Percentiles rank a stretch among this genome's conserved stretches.
Evolutionary conservation across 2,329 filamentous ascomycete species (phyloP).

Genomic region (Fusarium robinianum): DNA sequence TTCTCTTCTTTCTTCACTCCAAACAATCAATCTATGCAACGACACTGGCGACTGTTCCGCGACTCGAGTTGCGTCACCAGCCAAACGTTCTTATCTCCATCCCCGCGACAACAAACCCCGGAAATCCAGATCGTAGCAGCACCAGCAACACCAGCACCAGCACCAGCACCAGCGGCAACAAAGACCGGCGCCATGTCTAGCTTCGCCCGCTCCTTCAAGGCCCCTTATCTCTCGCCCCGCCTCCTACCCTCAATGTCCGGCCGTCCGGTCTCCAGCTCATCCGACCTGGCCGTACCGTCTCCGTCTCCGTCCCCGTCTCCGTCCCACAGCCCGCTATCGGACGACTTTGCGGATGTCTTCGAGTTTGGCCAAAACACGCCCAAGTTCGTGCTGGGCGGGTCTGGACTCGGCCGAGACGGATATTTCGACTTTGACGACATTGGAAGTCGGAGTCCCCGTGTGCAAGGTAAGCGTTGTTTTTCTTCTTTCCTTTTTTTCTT

Average conservation of each 20-base stretch:
- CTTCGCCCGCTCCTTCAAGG: slow-evolving; percentile 55
- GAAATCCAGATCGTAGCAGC: slow-evolving; percentile 20
- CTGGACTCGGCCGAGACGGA: slow-evolving; percentile 19
- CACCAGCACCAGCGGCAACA: slow-evolving; percentile 7
- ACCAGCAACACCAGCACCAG: background rate
- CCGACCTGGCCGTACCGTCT: slow-evolving; percentile 47
- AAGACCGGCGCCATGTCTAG: slow-evolving; percentile 48
- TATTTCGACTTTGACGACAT: slow-evolving; percentile 22
- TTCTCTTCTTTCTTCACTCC: no score
- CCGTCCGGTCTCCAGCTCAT: slow-evolving; percentile 53
- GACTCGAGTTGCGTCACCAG: slow-evolving; percentile 27
- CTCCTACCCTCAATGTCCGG: slow-evolving; percentile 51
- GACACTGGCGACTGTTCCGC: slow-evolving; percentile 29
- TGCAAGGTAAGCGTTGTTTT: slow-evolving; percentile 21
- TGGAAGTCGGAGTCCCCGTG: slow-evolving; percentile 12
- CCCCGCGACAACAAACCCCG: slow-evolving; percentile 12
- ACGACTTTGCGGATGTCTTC: slow-evolving; percentile 39
- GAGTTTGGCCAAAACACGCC: slow-evolving; percentile 40
- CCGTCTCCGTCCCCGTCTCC: slow-evolving; percentile 28
- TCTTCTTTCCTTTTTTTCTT: slow-evolving; percentile 15
- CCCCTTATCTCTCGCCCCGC: slow-evolving; percentile 49
- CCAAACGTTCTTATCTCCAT: slow-evolving; percentile 18
- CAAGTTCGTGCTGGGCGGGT: slow-evolving; percentile 16
- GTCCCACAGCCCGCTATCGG: slow-evolving; percentile 38
- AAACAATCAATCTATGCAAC: slow-evolving; percentile 25